Evolutionary conservation across 2,329 filamentous ascomycete species (phyloP).

Genomic region (Cercospora sp.): DNA sequence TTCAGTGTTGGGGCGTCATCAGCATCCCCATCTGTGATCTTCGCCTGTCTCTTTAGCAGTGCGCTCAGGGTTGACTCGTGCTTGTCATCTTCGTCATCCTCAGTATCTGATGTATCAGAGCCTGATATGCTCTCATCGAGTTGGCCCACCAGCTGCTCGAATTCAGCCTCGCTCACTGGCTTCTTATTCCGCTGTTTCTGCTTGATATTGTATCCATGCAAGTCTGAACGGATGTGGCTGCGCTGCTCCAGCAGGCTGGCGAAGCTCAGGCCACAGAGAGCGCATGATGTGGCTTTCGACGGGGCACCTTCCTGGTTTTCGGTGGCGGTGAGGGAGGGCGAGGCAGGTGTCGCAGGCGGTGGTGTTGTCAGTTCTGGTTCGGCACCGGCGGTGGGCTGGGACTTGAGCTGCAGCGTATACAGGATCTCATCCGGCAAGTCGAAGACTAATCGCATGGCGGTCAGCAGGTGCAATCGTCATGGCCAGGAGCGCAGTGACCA

Average conservation of each 20-base stretch:
- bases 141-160: slow-evolving; percentile 80
- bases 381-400: slow-evolving; percentile 42
- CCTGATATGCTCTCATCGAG: slow-evolving; percentile 92
- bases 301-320: slow-evolving; percentile 48
- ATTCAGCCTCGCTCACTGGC: slow-evolving; percentile 76
- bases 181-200: slow-evolving; percentile 75
- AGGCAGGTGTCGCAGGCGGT: slow-evolving; percentile 6
- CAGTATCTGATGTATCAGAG: slow-evolving; percentile 60
- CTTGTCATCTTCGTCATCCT: slow-evolving; percentile 70
- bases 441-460: slow-evolving; percentile 61
- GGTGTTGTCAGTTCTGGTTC: slow-evolving; percentile 34
- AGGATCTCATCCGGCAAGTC: slow-evolving; percentile 77
- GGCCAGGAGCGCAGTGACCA: slow-evolving; percentile 20
- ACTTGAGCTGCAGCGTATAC: slow-evolving; percentile 63
- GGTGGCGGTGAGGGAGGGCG: slow-evolving; percentile 13
- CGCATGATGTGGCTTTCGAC: slow-evolving; percentile 70
- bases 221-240: slow-evolving; percentile 82
- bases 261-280: slow-evolving; percentile 75
- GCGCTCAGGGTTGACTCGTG: slow-evolving; percentile 73
- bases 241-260: slow-evolving; percentile 75
- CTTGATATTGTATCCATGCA: slow-evolving; percentile 93
- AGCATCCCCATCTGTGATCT: slow-evolving; percentile 60
- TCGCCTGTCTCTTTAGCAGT: slow-evolving; percentile 80
- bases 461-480: neutral
- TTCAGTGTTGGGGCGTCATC: slow-evolving; percentile 52